Base-by-base conservation (phyloP, 352 stramenopile species). In the Globisporangium iwayamae region DNA sequence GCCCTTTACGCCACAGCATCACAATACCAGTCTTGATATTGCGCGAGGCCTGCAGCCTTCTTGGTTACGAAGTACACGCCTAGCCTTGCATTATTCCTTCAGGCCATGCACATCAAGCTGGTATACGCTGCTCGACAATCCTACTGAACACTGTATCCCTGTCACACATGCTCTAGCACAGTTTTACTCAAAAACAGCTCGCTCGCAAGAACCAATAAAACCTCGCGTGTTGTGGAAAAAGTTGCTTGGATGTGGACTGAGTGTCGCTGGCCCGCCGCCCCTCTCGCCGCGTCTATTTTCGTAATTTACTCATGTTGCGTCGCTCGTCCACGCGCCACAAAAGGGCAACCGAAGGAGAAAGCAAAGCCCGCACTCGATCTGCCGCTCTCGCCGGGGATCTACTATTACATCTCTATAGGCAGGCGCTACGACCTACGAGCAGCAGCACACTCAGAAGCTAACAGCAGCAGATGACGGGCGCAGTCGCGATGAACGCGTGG, bases 401-500 rank as follows among this genome's bases (percentile, higher is more conserved):
- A 25, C 25, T 28, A 28, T 28, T 28, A 28, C 25, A 28, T 28
- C 25, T 16, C 2, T 10, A 38, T 11, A 56, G 16, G 16, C 51
- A 36, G 22, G 16, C 20, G 5, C 2, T 16, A 16, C 51, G 16
- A 30, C 28, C 36, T 6, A 55, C 28, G 13, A 41, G 7, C 3
- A 13, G 5, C 25, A 39, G 28, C 28, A 34, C 6, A 20, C 9
- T 28, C 25, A 28, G 25, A 28, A n/a, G 32, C 7, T 36, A 36
- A 36, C 32, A 28, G 30, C 51, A 30, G 51, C 51, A 58, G n/a
- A 58, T 58, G 52, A 46, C 52, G 14, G 52, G 32, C 32, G 52
- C 10, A 3, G n/a, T 18, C 32, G 32, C 70, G 25, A 50, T 74
- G 36, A 50, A 58, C 47, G 65, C 66, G n/a, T 92, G 83, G 83